Evolutionary conservation across 257 asterid species (phyloP).

Genomic region (Solanum paucissectum): DNA sequence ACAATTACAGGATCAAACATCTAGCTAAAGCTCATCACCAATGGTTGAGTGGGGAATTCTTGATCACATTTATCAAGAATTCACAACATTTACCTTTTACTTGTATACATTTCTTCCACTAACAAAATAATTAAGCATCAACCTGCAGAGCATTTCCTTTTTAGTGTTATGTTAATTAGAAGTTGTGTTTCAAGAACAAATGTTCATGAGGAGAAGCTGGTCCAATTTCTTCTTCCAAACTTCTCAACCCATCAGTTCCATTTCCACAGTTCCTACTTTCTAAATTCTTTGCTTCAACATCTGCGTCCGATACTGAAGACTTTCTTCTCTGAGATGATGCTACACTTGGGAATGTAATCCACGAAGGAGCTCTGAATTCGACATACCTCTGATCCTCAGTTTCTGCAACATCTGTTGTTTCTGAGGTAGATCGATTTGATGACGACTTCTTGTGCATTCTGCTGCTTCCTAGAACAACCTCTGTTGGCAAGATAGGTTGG

Average conservation of each 20-base stretch:
- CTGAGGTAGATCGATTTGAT: conserved; percentile 62
- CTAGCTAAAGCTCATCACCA: background rate
- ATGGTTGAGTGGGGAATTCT: background rate
- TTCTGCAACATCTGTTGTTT: conserved; percentile 59
- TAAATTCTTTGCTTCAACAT: conserved; percentile 48
- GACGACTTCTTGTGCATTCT: conserved; percentile 79
- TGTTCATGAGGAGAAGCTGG: conserved; percentile 92
- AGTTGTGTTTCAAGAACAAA: conserved; percentile 80
- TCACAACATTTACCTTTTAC: background rate
- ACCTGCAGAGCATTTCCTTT: background rate
- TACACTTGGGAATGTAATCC: conserved; percentile 91
- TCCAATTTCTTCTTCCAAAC: conserved; percentile 76
- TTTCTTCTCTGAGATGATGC: conserved; percentile 88
- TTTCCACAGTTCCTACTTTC: conserved; percentile 37
- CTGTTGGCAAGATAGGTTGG: conserved; percentile 88
- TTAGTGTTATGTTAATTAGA: conserved; percentile 21
- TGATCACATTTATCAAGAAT: background rate
- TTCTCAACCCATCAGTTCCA: conserved; percentile 44
- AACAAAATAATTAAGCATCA: background rate
- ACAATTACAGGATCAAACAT: background rate
- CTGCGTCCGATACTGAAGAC: conserved; percentile 72
- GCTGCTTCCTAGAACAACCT: conserved; percentile 86
- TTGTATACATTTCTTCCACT: conserved; percentile 6
- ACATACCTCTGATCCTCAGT: conserved; percentile 66
- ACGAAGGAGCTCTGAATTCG: conserved; percentile 80